phyloP scores from a whole-genome alignment of 345 rosid genomes.

The Brassica napus region DNA sequence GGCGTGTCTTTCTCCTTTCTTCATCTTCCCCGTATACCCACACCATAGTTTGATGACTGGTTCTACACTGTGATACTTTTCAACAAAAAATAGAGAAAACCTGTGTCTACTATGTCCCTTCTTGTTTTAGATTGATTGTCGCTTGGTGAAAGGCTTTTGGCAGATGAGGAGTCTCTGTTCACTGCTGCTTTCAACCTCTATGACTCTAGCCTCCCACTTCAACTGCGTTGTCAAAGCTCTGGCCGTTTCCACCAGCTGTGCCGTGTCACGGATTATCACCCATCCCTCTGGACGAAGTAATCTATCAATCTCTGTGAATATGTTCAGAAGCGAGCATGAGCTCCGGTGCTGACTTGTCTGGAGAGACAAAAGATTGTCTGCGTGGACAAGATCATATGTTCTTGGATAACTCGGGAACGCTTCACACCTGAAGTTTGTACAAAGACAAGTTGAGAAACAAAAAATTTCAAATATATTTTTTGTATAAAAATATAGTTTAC shows the following conservation, averaged over 20 bases:
- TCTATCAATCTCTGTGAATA: constrained; percentile 86
- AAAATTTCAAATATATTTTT: too few relatives aligned
- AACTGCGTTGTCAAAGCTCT: constrained; percentile 66
- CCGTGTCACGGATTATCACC: constrained; percentile 83
- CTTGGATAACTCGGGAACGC: constrained; percentile 94
- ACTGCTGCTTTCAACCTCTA: constrained; percentile 79
- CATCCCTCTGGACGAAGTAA: constrained; percentile 99
- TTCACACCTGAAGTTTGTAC: constrained; percentile 70
- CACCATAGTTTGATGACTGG: constrained; percentile 41
- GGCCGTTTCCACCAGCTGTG: constrained; percentile 65
- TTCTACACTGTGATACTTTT: constrained; percentile 23
- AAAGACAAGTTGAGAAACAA: constrained; percentile 8
- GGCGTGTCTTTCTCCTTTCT: constrained; percentile 39
- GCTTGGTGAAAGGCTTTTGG: constrained; percentile 87
- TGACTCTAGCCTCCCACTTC: constrained; percentile 95
- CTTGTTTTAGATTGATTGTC: constrained; percentile 49
- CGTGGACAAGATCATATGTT: constrained; percentile 93
- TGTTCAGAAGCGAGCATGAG: constrained; percentile 55
- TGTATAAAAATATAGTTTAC: too few relatives aligned
- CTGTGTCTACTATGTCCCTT: constrained; percentile 28
- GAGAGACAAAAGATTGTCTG: constrained; percentile 76
- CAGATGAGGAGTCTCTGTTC: constrained; percentile 92
- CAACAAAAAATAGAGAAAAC: constrained; percentile 32
- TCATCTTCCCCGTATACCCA: constrained; percentile 41
- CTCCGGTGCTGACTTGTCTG: constrained; percentile 48